Evolutionary conservation across 345 rosid species (phyloP), one percentile per base, ranked within the genome.

Genomic region (Eucalyptus regnans): DNA sequence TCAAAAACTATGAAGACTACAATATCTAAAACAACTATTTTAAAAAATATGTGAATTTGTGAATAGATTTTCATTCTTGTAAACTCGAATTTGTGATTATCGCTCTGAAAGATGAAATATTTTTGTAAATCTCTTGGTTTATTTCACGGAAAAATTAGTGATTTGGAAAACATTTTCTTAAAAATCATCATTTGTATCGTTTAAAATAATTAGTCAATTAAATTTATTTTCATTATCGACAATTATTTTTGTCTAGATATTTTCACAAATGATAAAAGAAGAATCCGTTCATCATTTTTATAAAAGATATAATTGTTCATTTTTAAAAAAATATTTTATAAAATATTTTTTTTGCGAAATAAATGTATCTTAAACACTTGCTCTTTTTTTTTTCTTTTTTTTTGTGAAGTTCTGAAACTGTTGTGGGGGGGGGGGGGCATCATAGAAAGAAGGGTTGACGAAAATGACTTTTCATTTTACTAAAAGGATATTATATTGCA

Each of bases 121-220:
- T 9, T 56, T 22, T 56, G 62, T 56, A 56, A 56, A 56, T 56
- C 62, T 56, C 29, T 56, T 0, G 3, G 12, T 56, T 56, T 23
- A 23, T 56, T 56, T 23, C 12, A 23, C 0, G 0, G 0, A 56
- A 9, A 23, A 56, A 56, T 56, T 0, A 0, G 29, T 23, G 0
- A 56, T 56, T 23, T 56, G 0, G 0, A 49, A 56, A 56, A 23
- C 0, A 23, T 56, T 22, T 56, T 56, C 12, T 23, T 9, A 56
- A 56, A 22, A 56, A 56, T 23, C 0, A 9, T 23, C 0, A 23
- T 23, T 56, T 56, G 0, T 56, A 56, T 56, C 13, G 0, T 56
- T 56, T 56, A 23, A 56, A 22, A 23, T 56, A 9, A 23, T 56
- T 56, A 56, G 3, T 4, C 0, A 56, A 56, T 56, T 22, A 56